A percentile compares a stretch with the other conserved stretches of the same genome.
Conservation (phyloP, 306 rosid species). For the Ziziphus jujuba region DNA sequence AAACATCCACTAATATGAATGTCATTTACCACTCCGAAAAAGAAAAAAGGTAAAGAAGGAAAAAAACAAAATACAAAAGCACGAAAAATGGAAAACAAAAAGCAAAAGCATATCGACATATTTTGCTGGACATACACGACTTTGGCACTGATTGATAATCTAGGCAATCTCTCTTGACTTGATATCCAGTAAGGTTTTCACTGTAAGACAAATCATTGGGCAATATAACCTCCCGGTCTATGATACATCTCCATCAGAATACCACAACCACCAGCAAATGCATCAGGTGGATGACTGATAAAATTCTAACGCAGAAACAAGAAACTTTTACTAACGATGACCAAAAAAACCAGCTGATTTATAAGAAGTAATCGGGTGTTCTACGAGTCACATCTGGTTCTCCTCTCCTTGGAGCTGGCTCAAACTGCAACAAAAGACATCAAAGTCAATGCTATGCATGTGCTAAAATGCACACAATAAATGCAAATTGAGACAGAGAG, state of each 20-base stretch:
- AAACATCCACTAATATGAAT: conserved; percentile 38
- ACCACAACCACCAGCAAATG: conserved; percentile 39
- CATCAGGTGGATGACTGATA: not conserved
- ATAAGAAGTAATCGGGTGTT: conserved; percentile 98
- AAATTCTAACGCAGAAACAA: too few relatives aligned
- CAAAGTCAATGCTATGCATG: conserved; percentile 21
- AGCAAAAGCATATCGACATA: conserved; percentile 37
- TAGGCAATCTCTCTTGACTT: conserved; percentile 44
- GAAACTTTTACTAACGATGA: too few relatives aligned
- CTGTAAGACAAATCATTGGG: conserved; percentile 46
- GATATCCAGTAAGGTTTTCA: conserved; percentile 49
- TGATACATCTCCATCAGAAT: conserved; percentile 45
- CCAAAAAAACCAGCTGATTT: conserved; percentile 31
- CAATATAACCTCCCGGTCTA: conserved; percentile 45
- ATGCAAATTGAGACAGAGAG: not conserved
- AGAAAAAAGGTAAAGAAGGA: conserved; percentile 14
- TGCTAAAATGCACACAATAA: not conserved
- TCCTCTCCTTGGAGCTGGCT: conserved; percentile 99
- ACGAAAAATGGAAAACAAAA: conserved; percentile 1
- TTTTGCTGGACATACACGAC: conserved; percentile 52
- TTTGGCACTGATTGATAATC: conserved; percentile 37
- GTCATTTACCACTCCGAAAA: conserved; percentile 40
- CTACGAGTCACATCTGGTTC: conserved; percentile 99
- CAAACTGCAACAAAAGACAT: conserved; percentile 62
- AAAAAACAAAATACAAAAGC: conserved; percentile 8